Conservation (phyloP, 2,329 filamentous ascomycete species). For the Leptographium procerum region DNA sequence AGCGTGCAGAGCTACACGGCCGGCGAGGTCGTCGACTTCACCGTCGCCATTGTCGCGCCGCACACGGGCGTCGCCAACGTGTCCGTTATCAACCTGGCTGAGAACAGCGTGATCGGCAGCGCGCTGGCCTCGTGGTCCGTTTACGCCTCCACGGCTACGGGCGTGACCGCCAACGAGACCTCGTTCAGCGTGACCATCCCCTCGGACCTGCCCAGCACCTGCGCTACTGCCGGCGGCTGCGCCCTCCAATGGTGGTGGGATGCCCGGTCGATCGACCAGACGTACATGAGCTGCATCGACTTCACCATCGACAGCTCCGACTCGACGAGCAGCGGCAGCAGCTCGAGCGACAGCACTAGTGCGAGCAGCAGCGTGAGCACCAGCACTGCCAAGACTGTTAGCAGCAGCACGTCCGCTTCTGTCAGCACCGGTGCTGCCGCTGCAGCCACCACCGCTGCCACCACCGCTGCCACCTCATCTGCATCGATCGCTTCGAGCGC, state of each 20-base stretch:
- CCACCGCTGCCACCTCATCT: background rate
- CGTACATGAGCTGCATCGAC: conserved; percentile 46
- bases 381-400: background rate
- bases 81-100: conserved; percentile 36
- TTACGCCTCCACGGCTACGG: conserved; percentile 35
- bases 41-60: conserved; percentile 18
- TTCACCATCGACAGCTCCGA: conserved; percentile 20
- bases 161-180: conserved; percentile 31
- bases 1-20: conserved; percentile 39
- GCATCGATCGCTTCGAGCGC: background rate
- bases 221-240: conserved; percentile 31
- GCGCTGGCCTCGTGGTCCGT: conserved; percentile 33
- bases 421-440: background rate
- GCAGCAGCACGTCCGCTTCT: background rate
- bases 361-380: too few species aligned
- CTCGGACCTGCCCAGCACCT: conserved; percentile 29
- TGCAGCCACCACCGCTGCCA: background rate
- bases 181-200: conserved; percentile 44
- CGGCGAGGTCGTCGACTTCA: conserved; percentile 32
- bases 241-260: conserved; percentile 46
- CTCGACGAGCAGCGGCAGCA: background rate
- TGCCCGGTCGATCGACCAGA: conserved; percentile 30
- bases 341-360: background rate
- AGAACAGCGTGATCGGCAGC: conserved; percentile 35
- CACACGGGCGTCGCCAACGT: conserved; percentile 41